Percentiles rank a stretch among this genome's conserved stretches.
Evolutionary conservation across 192 early-diverging fungal genomes (phyloP).

Genomic region (Linnemannia hyalina): DNA sequence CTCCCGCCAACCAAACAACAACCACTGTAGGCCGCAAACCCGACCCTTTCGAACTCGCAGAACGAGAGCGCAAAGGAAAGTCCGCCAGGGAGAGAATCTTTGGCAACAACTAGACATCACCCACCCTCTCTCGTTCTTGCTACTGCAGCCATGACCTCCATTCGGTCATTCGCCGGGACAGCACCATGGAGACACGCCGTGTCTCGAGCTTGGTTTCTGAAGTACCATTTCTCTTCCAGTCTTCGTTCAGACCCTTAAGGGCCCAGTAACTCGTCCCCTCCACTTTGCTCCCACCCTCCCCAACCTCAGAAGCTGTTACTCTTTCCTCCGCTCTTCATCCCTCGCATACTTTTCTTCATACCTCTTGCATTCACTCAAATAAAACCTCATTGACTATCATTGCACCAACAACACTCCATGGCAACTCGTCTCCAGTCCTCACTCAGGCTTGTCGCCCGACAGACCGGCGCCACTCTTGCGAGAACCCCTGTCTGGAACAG

Average conservation of each 20-base stretch:
- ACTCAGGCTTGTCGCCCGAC: neutral
- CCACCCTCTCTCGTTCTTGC: neutral
- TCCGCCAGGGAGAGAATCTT: slow-evolving; percentile 33
- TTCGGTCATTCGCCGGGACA: neutral
- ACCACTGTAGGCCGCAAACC: slow-evolving; percentile 2
- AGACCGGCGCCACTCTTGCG: neutral
- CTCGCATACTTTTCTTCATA: neutral
- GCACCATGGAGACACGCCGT: too few relatives aligned
- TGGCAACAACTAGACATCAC: neutral
- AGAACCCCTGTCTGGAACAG: slow-evolving; percentile 1
- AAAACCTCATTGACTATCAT: neutral
- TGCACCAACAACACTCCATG: neutral
- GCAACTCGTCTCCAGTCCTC: slow-evolving; percentile 14
- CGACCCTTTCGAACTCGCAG: slow-evolving; percentile 32
- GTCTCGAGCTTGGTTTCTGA: neutral
- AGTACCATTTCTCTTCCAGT: neutral
- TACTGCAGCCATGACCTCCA: neutral
- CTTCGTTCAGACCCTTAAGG: neutral
- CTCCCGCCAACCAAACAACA: slow-evolving; percentile 10
- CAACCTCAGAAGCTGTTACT: too few relatives aligned
- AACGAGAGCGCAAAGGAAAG: slow-evolving; percentile 35
- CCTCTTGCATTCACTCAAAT: neutral
- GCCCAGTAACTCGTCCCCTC: neutral
- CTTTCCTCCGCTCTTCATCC: neutral
- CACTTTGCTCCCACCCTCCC: neutral